phyloP scores from a whole-genome alignment of 2,329 filamentous ascomycete species.

The Pseudofabraea citricarpa region DNA sequence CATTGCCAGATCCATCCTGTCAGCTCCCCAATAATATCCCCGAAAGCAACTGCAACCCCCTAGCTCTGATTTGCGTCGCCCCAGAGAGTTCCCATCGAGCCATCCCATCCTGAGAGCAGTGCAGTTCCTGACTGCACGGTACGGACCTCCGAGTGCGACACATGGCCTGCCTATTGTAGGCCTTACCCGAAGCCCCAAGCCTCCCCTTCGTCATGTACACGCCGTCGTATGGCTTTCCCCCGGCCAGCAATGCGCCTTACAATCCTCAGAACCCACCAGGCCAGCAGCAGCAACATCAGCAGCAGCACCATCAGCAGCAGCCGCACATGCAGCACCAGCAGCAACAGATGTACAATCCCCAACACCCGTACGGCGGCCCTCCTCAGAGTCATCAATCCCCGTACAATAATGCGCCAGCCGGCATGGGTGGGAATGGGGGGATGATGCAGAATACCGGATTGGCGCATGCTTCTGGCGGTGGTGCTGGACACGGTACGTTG shows the following conservation, averaged over 20 bases:
- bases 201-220: constrained; percentile 18
- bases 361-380: constrained; percentile 20
- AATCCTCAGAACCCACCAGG: constrained; percentile 13
- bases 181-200: constrained; percentile 1
- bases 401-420: constrained; percentile 9
- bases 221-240: constrained; percentile 17
- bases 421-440: constrained; percentile 31
- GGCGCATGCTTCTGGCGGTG: constrained; percentile 24
- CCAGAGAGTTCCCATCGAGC: too few relatives aligned
- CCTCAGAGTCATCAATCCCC: constrained; percentile 5
- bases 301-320: constrained; percentile 16
- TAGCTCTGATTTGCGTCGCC: not conserved
- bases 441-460: constrained; percentile 51
- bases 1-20: too few relatives aligned
- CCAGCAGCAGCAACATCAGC: constrained; percentile 16
- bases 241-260: constrained; percentile 10
- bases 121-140: not conserved
- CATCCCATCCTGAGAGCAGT: too few relatives aligned
- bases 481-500: constrained; percentile 25
- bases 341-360: constrained; percentile 54
- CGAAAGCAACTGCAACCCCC: not conserved
- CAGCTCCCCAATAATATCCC: too few relatives aligned
- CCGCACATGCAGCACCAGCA: constrained; percentile 23
- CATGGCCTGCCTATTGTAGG: constrained; percentile 2
- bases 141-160: constrained; percentile 1